phyloP scores from a whole-genome alignment of 805 yeast genomes.

The Candida boidinii region DNA sequence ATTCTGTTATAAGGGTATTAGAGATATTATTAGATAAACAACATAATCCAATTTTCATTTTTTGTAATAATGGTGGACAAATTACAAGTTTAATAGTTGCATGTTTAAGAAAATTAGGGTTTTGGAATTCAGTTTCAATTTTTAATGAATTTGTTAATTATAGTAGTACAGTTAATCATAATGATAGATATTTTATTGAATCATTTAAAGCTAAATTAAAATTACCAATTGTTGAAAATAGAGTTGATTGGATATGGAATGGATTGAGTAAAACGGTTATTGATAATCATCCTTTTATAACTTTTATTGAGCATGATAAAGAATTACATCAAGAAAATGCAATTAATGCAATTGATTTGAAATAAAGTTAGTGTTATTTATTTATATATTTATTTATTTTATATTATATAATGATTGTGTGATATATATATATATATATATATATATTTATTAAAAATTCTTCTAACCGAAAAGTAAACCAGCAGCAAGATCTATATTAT shows the following conservation, averaged over 20 bases:
- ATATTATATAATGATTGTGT: no score
- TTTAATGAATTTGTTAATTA: constrained; percentile 76
- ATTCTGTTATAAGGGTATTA: constrained; percentile 52
- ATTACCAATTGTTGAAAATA: constrained; percentile 30
- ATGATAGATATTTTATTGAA: constrained; percentile 80
- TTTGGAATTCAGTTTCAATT: constrained; percentile 87
- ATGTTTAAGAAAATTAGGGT: constrained; percentile 70
- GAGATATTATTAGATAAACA: constrained; percentile 50
- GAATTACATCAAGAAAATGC: constrained; percentile 3
- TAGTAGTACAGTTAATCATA: constrained; percentile 68
- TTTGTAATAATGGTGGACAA: constrained; percentile 86
- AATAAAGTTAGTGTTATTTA: no score
- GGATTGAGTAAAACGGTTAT: constrained; percentile 54
- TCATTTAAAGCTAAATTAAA: constrained; percentile 59
- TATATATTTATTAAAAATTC: no score
- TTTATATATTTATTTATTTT: no score
- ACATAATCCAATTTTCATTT: constrained; percentile 67
- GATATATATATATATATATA: no score
- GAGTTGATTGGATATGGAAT: constrained; percentile 59
- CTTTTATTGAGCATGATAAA: constrained; percentile 14
- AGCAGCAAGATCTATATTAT: constrained; percentile 84
- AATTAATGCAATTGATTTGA: no score
- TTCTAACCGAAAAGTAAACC: constrained; percentile 47
- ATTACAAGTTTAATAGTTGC: constrained; percentile 80
- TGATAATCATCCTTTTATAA: constrained; percentile 45